Evolutionary conservation across 176 grass and related monocot species (phyloP).

Genomic region (Cenchrus fungigraminus): DNA sequence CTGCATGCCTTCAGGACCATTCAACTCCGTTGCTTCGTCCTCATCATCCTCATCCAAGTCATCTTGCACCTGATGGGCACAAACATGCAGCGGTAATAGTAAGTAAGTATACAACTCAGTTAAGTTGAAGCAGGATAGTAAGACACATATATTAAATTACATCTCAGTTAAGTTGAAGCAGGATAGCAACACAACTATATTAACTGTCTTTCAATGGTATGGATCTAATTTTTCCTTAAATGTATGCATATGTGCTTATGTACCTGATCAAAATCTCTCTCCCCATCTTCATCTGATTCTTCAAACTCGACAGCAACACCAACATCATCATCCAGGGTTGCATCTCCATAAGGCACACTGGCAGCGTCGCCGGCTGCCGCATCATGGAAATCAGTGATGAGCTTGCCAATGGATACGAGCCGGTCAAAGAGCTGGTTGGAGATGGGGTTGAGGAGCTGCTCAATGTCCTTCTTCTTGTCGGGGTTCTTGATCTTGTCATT

Average conservation of each 20-base stretch:
- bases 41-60: constrained; percentile 86
- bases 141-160: background rate
- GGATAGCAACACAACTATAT: too few species aligned
- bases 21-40: constrained; percentile 53
- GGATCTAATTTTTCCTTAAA: too few species aligned
- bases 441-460: constrained; percentile 78
- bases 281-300: constrained; percentile 84
- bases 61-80: constrained; percentile 74
- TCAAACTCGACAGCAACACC: constrained; percentile 94
- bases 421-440: constrained; percentile 84
- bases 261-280: constrained; percentile 89
- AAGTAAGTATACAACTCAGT: background rate
- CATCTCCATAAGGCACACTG: constrained; percentile 30
- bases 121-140: background rate
- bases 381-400: constrained; percentile 88
- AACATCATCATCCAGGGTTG: constrained; percentile 70
- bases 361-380: constrained; percentile 24
- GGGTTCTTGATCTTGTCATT: constrained; percentile 83
- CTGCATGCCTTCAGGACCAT: constrained; percentile 71
- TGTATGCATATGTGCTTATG: background rate
- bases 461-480: constrained; percentile 94
- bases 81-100: background rate
- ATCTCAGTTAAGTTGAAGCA: too few species aligned
- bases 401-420: constrained; percentile 72
- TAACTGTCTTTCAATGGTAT: too few species aligned